Base-by-base conservation (phyloP, 768 basidiomycete species). In the Suillus plorans region DNA sequence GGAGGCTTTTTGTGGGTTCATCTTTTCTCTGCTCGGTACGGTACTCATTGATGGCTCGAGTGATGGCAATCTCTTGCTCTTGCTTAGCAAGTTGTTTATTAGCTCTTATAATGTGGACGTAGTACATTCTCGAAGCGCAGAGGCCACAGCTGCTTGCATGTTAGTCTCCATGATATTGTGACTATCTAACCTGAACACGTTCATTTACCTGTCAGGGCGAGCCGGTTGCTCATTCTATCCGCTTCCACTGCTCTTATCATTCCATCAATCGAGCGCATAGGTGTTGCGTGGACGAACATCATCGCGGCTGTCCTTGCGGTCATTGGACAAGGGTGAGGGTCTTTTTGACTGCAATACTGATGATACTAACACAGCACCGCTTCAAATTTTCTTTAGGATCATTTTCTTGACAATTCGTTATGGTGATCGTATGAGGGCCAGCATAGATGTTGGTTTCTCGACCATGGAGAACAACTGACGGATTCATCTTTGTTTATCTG, bases 111-210 rank as follows among this genome's bases (percentile, higher is more conserved):
- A 76, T 36, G 82, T 90, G 5, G 90, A 91, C 66, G 73, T 89
- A 14, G 67, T 90, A 74, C 88, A 85, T 42, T 70, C 78, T 34
- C 80, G 81, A 25, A 89, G 89, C 66, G 87, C 89, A 3, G 89
- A 91, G 69, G 79, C 81, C n/a, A 80, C 83, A 73, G 89, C 87
- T 4, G 87, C 84, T 0, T 78, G 77, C 61, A 76, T 75, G 89
- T 89, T 61, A 37, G 84, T 79, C 55, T 7, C 5, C 41, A 42
- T 10, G 18, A 20, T 52, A n/a, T 64, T 10, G 3, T 41, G 45
- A 10, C 10, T 42, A 34, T 14, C 37, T 22, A 31, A 25, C 14
- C 18, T 56, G 39, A 22, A 10, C 14, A 6, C 28, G 31, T 42
- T n/a, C 16, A 56, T 31, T 14, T 20, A 12, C 22, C n/a, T 44